phyloP scores from a whole-genome alignment of 768 basidiomycete species.

The Agrocybe chaxingu region DNA sequence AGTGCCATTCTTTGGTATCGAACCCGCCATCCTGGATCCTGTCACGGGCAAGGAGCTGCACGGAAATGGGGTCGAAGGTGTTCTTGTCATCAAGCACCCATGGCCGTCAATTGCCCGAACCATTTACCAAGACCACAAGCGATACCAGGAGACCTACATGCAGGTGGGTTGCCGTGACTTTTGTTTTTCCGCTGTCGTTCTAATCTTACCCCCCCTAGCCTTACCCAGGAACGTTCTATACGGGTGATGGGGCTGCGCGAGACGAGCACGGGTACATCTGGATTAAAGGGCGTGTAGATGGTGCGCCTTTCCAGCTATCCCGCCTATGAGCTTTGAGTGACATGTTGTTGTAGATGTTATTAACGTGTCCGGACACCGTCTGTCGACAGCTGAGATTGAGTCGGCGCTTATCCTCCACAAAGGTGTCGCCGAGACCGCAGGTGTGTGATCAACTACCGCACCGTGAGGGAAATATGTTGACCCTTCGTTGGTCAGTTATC shows the following conservation, averaged over 20 bases:
- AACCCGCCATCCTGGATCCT: slow-evolving; percentile 85
- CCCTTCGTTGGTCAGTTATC: slow-evolving; percentile 45
- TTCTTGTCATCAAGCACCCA: slow-evolving; percentile 78
- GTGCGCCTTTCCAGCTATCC: slow-evolving; percentile 31
- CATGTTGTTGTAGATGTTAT: slow-evolving; percentile 67
- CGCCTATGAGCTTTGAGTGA: not conserved
- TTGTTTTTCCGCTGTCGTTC: not conserved
- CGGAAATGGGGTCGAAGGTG: slow-evolving; percentile 88
- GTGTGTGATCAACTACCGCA: slow-evolving; percentile 22
- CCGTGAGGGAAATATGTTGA: not conserved
- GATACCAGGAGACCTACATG: slow-evolving; percentile 58
- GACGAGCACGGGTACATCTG: slow-evolving; percentile 97
- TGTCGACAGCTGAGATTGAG: slow-evolving; percentile 98
- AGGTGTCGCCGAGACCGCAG: slow-evolving; percentile 94
- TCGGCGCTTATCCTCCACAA: slow-evolving; percentile 92
- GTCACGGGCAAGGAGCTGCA: slow-evolving; percentile 70
- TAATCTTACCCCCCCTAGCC: slow-evolving; percentile 33
- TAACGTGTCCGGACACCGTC: slow-evolving; percentile 95
- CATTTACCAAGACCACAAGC: slow-evolving; percentile 88
- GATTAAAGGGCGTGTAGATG: slow-evolving; percentile 98
- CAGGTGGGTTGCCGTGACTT: slow-evolving; percentile 23
- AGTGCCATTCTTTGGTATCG: slow-evolving; percentile 96
- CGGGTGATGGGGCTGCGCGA: slow-evolving; percentile 95
- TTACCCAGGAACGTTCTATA: slow-evolving; percentile 91
- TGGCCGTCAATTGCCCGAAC: slow-evolving; percentile 97